Conservation (phyloP, 2,329 filamentous ascomycete genomes). For the Zasmidium cellare region DNA sequence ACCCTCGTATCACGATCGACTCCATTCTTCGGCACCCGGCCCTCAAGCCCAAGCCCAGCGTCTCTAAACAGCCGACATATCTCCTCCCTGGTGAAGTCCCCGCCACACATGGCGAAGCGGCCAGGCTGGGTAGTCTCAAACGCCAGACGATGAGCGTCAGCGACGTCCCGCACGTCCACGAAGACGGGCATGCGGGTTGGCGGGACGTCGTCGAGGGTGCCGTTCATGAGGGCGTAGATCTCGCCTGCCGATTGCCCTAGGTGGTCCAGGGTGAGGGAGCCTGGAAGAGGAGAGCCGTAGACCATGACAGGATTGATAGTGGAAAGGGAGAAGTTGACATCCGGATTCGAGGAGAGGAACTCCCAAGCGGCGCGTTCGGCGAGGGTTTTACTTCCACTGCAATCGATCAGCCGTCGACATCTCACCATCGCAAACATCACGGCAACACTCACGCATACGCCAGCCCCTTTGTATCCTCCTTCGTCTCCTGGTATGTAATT, state of each 20-base stretch:
- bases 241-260: slow-evolving; percentile 2
- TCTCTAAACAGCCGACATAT: slow-evolving; percentile 2
- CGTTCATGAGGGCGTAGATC: slow-evolving; percentile 5
- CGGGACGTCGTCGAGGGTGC: not conserved
- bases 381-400: slow-evolving; percentile 19
- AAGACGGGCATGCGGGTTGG: slow-evolving; percentile 5
- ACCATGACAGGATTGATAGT: slow-evolving; percentile 31
- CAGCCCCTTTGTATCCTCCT: not conserved
- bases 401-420: too few species aligned
- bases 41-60: not conserved
- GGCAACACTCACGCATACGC: slow-evolving; percentile 3
- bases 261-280: not conserved
- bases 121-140: slow-evolving; percentile 11
- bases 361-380: slow-evolving; percentile 30
- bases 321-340: not conserved
- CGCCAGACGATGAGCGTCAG: slow-evolving; percentile 28
- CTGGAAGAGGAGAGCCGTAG: not conserved
- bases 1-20: not conserved
- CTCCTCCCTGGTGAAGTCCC: slow-evolving; percentile 1
- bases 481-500: not conserved
- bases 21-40: slow-evolving; percentile 1
- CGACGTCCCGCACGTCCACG: slow-evolving; percentile 30
- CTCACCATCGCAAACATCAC: too few species aligned
- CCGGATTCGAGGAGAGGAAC: slow-evolving; percentile 18
- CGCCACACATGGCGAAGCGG: slow-evolving; percentile 2